Evolutionary conservation across 208 protist species (phyloP).

Genomic region (Leishmania major): DNA sequence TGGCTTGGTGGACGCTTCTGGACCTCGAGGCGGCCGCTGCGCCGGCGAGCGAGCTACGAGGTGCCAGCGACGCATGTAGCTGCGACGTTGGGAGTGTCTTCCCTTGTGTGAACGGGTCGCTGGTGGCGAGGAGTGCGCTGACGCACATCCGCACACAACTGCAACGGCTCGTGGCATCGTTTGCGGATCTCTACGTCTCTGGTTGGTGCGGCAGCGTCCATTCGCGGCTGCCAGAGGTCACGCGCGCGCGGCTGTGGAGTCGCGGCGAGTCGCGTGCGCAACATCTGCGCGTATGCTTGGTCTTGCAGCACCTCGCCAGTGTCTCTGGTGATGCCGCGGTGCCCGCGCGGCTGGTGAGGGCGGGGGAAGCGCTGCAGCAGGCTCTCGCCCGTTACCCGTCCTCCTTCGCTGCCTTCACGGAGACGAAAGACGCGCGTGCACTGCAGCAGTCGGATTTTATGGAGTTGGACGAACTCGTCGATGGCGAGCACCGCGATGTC

Average conservation of each 20-base stretch:
- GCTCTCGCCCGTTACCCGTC: constrained; percentile 2
- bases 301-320: background rate
- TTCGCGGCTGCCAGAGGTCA: background rate
- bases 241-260: constrained; percentile 10
- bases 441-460: background rate
- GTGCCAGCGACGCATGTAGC: background rate
- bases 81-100: background rate
- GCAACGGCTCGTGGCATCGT: background rate
- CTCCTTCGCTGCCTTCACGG: background rate
- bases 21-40: constrained; percentile 10
- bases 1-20: constrained; percentile 18
- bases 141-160: constrained; percentile 6
- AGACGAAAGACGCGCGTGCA: background rate
- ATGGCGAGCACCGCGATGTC: background rate
- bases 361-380: constrained; percentile 14
- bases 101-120: background rate
- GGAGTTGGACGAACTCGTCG: background rate
- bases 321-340: background rate
- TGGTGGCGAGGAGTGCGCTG: background rate
- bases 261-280: constrained; percentile 10
- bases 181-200: constrained; percentile 15
- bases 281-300: constrained; percentile 15
- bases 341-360: background rate
- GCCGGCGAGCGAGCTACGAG: background rate
- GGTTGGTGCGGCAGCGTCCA: constrained; percentile 17